phyloP scores from a whole-genome alignment of 2,329 filamentous ascomycete species.

The Fusarium scirpi region DNA sequence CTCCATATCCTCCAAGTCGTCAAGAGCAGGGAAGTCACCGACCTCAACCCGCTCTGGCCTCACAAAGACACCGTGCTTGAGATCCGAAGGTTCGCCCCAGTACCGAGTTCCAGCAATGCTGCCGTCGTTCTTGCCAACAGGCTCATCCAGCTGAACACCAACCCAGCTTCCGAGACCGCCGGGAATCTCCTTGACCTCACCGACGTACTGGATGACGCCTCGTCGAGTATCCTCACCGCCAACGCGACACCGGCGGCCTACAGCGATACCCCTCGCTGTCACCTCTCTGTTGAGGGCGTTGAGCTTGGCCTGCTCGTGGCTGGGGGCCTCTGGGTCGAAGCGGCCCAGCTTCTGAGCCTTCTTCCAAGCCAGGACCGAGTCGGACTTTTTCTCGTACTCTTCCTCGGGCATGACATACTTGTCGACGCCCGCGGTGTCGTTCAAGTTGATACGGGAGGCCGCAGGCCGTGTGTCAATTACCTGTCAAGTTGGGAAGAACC shows the following conservation, averaged over 20 bases:
- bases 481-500: slow-evolving; percentile 58
- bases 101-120: slow-evolving; percentile 75
- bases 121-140: slow-evolving; percentile 85
- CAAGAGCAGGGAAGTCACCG: slow-evolving; percentile 77
- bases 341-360: slow-evolving; percentile 94
- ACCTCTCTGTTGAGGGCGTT: slow-evolving; percentile 78
- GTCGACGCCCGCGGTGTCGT: slow-evolving; percentile 82
- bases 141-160: slow-evolving; percentile 81
- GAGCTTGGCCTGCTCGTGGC: slow-evolving; percentile 78
- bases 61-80: slow-evolving; percentile 83
- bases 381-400: slow-evolving; percentile 86
- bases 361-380: slow-evolving; percentile 96
- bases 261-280: slow-evolving; percentile 72
- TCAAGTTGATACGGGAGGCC: slow-evolving; percentile 81
- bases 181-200: slow-evolving; percentile 79
- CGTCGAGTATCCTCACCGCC: slow-evolving; percentile 76
- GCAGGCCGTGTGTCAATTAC: slow-evolving; percentile 84
- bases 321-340: slow-evolving; percentile 87
- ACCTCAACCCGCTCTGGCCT: slow-evolving; percentile 81
- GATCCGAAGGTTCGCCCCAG: slow-evolving; percentile 72
- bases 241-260: slow-evolving; percentile 73
- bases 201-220: slow-evolving; percentile 78
- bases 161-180: slow-evolving; percentile 75
- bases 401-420: slow-evolving; percentile 91
- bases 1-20: slow-evolving; percentile 83